Conservation (phyloP, 2,329 filamentous ascomycete genomes). For the Ambrosiella cleistominuta region DNA sequence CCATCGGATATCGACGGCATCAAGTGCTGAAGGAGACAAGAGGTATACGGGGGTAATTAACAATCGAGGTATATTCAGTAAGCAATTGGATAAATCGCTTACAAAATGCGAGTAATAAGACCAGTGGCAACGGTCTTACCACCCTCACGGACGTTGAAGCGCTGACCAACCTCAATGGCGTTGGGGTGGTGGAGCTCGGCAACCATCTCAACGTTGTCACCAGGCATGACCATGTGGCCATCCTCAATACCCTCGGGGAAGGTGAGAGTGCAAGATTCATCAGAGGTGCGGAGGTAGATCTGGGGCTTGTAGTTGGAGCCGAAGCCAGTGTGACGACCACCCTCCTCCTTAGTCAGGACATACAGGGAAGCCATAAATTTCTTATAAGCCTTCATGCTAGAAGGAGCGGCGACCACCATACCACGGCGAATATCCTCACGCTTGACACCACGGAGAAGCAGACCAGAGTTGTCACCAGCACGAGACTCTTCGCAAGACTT, state of each 20-base stretch:
- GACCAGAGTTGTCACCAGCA: slow-evolving; percentile 94
- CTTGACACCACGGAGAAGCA: slow-evolving; percentile 86
- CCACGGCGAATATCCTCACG: slow-evolving; percentile 88
- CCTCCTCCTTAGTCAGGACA: slow-evolving; percentile 93
- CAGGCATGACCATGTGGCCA: slow-evolving; percentile 83
- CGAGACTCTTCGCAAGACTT: slow-evolving; percentile 95
- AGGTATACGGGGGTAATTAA: neutral
- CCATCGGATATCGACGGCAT: neutral
- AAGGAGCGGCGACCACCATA: slow-evolving; percentile 82
- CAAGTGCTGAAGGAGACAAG: neutral
- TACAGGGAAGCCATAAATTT: slow-evolving; percentile 95
- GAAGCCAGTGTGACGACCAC: slow-evolving; percentile 93
- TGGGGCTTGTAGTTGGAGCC: slow-evolving; percentile 91
- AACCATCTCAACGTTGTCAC: slow-evolving; percentile 97
- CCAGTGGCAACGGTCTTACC: slow-evolving; percentile 76
- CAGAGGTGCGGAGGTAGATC: slow-evolving; percentile 86
- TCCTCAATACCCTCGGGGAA: slow-evolving; percentile 77
- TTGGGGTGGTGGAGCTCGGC: slow-evolving; percentile 70
- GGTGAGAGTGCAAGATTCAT: slow-evolving; percentile 58
- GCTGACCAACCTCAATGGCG: slow-evolving; percentile 78
- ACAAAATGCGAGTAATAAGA: slow-evolving; percentile 56
- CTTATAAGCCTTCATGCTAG: slow-evolving; percentile 66
- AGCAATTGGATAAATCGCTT: slow-evolving; percentile 16
- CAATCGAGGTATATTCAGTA: neutral
- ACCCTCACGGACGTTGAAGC: slow-evolving; percentile 97